Conservation (phyloP, 148 eudicot genomes). For the Linanthus parryae region DNA sequence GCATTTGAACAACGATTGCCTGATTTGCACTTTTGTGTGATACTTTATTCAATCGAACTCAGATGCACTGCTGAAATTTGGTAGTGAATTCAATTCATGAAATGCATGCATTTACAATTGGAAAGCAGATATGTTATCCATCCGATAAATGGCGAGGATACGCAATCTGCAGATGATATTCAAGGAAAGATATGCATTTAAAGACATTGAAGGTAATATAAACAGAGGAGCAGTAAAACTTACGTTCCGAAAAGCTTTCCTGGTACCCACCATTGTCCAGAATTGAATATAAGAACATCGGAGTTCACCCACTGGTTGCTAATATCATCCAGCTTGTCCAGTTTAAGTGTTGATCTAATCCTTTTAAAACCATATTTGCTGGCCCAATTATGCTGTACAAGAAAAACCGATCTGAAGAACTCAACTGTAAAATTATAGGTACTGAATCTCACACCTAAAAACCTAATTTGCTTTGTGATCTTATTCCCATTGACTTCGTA, state of each 20-base stretch:
- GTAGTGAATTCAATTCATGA: too few species aligned
- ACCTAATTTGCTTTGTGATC: conserved; percentile 66
- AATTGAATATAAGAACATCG: conserved; percentile 73
- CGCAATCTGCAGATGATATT: too few species aligned
- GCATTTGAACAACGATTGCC: too few species aligned
- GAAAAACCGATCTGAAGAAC: conserved; percentile 76
- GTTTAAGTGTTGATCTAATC: conserved; percentile 54
- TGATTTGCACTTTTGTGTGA: too few species aligned
- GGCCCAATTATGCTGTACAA: conserved; percentile 45
- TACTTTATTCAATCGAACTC: too few species aligned
- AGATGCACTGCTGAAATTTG: too few species aligned
- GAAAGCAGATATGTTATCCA: too few species aligned
- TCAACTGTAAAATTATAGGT: conserved; percentile 64
- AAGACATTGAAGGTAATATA: too few species aligned
- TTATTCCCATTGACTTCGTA: conserved; percentile 71
- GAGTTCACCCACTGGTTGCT: conserved; percentile 65
- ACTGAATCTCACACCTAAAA: conserved; percentile 63
- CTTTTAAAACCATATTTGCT: conserved; percentile 74
- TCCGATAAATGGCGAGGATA: too few species aligned
- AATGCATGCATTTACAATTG: too few species aligned
- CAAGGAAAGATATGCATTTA: too few species aligned
- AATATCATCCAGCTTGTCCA: conserved; percentile 74
- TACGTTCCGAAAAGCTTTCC: conserved; percentile 85
- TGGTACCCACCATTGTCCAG: conserved; percentile 97
- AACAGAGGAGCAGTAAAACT: too few species aligned